Evolutionary conservation across 306 rosid species (phyloP).

Genomic region (Ziziphus jujuba): DNA sequence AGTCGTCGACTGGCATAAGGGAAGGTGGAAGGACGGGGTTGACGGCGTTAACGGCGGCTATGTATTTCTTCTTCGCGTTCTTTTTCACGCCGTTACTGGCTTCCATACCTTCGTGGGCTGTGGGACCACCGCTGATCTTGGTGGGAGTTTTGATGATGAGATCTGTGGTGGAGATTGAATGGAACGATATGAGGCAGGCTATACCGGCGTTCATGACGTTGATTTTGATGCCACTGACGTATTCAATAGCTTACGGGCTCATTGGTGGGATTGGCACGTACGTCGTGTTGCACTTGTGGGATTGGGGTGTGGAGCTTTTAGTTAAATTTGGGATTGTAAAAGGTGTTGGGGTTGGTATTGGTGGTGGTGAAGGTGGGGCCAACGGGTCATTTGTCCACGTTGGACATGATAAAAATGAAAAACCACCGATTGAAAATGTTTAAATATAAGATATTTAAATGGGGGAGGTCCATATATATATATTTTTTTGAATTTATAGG

Average conservation of each 20-base stretch:
- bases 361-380: constrained; percentile 15
- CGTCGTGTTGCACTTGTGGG: constrained; percentile 66
- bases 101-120: constrained; percentile 98
- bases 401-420: constrained; percentile 21
- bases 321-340: constrained; percentile 33
- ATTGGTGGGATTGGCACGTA: constrained; percentile 92
- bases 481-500: too few species aligned
- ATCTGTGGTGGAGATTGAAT: constrained; percentile 82
- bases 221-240: constrained; percentile 82
- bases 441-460: constrained; percentile 6
- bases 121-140: constrained; percentile 92
- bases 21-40: constrained; percentile 96
- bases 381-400: constrained; percentile 29
- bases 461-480: neutral
- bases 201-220: constrained; percentile 91
- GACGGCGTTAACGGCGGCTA: constrained; percentile 76
- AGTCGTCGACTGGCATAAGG: constrained; percentile 88
- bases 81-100: constrained; percentile 94
- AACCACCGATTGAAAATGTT: constrained; percentile 34
- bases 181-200: constrained; percentile 92
- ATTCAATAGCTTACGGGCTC: constrained; percentile 82
- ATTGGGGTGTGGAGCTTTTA: constrained; percentile 51
- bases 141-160: constrained; percentile 98
- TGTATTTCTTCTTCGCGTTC: constrained; percentile 65
- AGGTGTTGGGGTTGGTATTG: neutral